Conservation (phyloP, 2,329 filamentous ascomycete genomes). For the Aspergillus sergii region DNA sequence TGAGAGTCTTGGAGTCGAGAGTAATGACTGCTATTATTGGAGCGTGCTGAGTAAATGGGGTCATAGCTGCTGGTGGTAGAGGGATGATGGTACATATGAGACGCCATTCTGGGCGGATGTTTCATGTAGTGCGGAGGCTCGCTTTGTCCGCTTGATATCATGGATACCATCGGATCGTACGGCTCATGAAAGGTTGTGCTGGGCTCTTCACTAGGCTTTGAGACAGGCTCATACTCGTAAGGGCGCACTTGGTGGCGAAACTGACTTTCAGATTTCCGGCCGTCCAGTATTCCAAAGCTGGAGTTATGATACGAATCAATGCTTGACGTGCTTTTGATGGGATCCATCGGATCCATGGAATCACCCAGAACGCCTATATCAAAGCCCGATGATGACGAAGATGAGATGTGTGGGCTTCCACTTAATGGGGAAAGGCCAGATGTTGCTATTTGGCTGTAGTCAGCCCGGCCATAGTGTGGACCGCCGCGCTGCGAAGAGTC, state of each 20-base stretch:
- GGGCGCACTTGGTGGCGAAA: constrained; percentile 29
- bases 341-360: constrained; percentile 43
- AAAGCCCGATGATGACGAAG: constrained; percentile 42
- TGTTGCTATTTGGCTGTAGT: constrained; percentile 39
- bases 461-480: constrained; percentile 35
- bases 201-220: constrained; percentile 28
- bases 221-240: constrained; percentile 29
- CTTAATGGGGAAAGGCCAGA: constrained; percentile 41
- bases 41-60: constrained; percentile 31
- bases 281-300: constrained; percentile 27
- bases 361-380: constrained; percentile 42
- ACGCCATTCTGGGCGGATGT: constrained; percentile 24
- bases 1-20: constrained; percentile 37
- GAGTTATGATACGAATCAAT: constrained; percentile 39
- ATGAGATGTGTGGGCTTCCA: constrained; percentile 43
- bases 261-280: constrained; percentile 27
- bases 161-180: constrained; percentile 35
- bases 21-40: constrained; percentile 28
- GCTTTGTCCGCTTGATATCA: constrained; percentile 31
- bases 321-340: constrained; percentile 36
- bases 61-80: constrained; percentile 32
- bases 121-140: constrained; percentile 31
- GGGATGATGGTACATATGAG: constrained; percentile 28
- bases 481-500: constrained; percentile 35
- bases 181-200: constrained; percentile 29